Evolutionary conservation across 2,329 filamentous ascomycete species (phyloP).

Genomic region (Allantophomopsis cytisporea): DNA sequence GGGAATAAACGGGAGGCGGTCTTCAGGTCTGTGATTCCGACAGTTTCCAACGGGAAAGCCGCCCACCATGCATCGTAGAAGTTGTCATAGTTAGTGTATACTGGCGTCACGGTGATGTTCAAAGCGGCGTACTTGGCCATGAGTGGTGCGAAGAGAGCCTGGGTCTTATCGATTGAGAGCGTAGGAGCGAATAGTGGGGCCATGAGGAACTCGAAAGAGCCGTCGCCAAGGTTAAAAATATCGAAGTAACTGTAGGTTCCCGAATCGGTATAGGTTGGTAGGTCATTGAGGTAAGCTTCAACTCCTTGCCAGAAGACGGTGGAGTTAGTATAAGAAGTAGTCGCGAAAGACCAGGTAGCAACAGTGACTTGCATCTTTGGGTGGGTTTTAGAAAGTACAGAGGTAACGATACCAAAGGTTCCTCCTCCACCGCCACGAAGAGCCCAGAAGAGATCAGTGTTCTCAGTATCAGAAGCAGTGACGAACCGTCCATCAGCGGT

Average conservation of each 20-base stretch:
- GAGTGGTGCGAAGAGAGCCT: slow-evolving; percentile 31
- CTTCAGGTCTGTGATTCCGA: slow-evolving; percentile 15
- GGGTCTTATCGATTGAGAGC: slow-evolving; percentile 24
- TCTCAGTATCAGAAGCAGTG: slow-evolving; percentile 28
- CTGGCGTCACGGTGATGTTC: slow-evolving; percentile 17
- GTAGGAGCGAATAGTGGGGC: slow-evolving; percentile 31
- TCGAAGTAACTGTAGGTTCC: not conserved
- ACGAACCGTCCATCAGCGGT: slow-evolving; percentile 32
- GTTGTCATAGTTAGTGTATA: slow-evolving; percentile 8
- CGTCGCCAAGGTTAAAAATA: slow-evolving; percentile 21
- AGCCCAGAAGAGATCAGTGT: slow-evolving; percentile 51
- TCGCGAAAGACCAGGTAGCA: slow-evolving; percentile 27
- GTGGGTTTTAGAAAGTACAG: slow-evolving; percentile 38
- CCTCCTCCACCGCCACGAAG: slow-evolving; percentile 42
- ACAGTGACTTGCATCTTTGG: slow-evolving; percentile 27
- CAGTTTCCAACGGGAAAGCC: slow-evolving; percentile 14
- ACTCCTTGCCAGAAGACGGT: slow-evolving; percentile 35
- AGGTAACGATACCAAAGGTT: slow-evolving; percentile 41
- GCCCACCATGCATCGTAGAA: slow-evolving; percentile 17
- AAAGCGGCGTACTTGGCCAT: slow-evolving; percentile 23
- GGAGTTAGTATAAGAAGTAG: slow-evolving; percentile 14
- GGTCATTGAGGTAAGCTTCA: slow-evolving; percentile 23
- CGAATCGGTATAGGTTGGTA: slow-evolving; percentile 19
- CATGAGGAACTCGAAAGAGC: slow-evolving; percentile 24
- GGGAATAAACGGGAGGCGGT: slow-evolving; percentile 29